Evolutionary conservation across 768 basidiomycete genomes (phyloP).

Genomic region (Russula olivacea): DNA sequence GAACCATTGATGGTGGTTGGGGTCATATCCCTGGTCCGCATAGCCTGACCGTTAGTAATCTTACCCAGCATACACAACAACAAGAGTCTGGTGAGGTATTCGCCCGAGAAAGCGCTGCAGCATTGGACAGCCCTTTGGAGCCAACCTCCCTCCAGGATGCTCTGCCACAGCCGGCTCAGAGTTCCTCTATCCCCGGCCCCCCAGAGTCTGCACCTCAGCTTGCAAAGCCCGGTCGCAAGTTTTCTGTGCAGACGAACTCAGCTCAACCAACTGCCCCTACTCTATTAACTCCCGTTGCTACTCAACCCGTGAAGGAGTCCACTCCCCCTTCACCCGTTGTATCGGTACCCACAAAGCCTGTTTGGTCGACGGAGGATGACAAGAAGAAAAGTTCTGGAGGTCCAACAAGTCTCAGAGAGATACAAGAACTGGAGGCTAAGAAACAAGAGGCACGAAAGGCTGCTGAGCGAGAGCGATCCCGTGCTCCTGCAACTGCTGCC

Average conservation of each 20-base stretch:
- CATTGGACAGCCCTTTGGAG: constrained; percentile 21
- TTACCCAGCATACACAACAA: constrained; percentile 54
- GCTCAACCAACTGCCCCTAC: constrained; percentile 21
- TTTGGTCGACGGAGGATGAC: constrained; percentile 69
- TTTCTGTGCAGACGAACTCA: constrained; percentile 19
- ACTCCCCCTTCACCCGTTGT: constrained; percentile 27
- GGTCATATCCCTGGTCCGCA: constrained; percentile 36
- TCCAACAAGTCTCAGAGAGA: constrained; percentile 78
- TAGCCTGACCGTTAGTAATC: constrained; percentile 51
- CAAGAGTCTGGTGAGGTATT: constrained; percentile 36
- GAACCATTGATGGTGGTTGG: constrained; percentile 45
- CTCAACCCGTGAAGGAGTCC: constrained; percentile 22
- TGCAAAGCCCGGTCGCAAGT: constrained; percentile 24
- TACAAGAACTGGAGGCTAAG: constrained; percentile 89
- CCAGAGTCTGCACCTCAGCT: constrained; percentile 27
- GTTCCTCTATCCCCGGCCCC: constrained; percentile 19
- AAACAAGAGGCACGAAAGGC: constrained; percentile 71
- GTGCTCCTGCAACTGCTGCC: constrained; percentile 43
- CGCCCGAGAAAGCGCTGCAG: constrained; percentile 17
- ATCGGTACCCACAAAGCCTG: constrained; percentile 40
- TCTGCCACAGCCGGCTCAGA: constrained; percentile 1
- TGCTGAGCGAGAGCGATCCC: constrained; percentile 67
- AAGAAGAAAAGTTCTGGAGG: constrained; percentile 46
- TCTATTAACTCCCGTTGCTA: constrained; percentile 16
- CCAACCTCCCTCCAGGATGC: constrained; percentile 26